phyloP scores from a whole-genome alignment of 345 rosid genomes.

The Brassica napus region DNA sequence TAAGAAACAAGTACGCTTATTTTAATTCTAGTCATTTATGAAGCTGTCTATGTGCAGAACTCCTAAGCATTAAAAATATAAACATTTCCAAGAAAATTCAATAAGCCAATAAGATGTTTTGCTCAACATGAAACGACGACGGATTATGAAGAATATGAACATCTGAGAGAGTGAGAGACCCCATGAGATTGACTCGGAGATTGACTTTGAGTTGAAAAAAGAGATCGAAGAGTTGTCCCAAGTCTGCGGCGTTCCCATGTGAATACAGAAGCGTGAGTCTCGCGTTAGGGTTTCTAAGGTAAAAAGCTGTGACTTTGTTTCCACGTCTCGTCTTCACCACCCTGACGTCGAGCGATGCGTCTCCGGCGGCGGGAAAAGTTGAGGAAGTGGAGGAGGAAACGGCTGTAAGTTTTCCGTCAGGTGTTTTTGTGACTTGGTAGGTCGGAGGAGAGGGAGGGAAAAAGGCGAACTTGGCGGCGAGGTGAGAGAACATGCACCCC shows the following conservation, averaged over 20 bases:
- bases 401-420: conserved; percentile 65
- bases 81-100: conserved; percentile 9
- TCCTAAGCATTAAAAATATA: not conserved
- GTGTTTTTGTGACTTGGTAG: conserved; percentile 67
- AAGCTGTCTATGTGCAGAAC: not conserved
- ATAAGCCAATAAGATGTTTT: not conserved
- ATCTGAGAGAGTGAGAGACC: conserved; percentile 47
- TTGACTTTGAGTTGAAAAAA: conserved; percentile 95
- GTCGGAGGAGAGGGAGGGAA: conserved; percentile 98
- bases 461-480: conserved; percentile 96
- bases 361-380: conserved; percentile 71
- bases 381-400: conserved; percentile 62
- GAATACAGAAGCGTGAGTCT: conserved; percentile 93
- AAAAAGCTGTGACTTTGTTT: conserved; percentile 86
- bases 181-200: conserved; percentile 94
- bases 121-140: not conserved
- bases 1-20: not conserved
- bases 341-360: conserved; percentile 68
- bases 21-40: not conserved
- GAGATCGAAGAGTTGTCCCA: conserved; percentile 98
- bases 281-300: conserved; percentile 79
- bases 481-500: conserved; percentile 94
- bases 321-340: conserved; percentile 71
- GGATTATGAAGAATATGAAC: not conserved
- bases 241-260: conserved; percentile 99